Base-by-base conservation (phyloP, 2,329 filamentous ascomycete genomes). In the Scytalidium lignicola region DNA sequence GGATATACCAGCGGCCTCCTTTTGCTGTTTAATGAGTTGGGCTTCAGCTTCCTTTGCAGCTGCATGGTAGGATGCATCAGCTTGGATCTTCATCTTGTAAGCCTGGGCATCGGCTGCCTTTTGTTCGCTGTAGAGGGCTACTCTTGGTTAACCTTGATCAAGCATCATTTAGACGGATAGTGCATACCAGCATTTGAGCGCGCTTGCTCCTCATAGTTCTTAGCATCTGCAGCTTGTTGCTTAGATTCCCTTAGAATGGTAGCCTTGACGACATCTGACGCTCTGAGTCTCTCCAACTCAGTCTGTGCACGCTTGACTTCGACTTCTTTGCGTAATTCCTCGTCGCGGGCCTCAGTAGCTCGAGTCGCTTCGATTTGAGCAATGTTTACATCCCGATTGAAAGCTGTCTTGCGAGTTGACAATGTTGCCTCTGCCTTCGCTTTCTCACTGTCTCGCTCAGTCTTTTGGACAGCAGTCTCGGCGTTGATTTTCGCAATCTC, bases 401-500 rank as follows among this genome's bases (percentile, higher is more conserved):
- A 83, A 46, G 79, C 77, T 1, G 88, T 86, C 67, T 90, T 83
- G 57, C 82, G 78, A 17, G 85, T 88, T 32, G 82, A 79, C 47
- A 95, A 79, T 48, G 83, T 82, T 10, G 88, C 86, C 63, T 93
- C 88, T 41, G 90, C 90, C 43, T 79, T 70, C 2, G 88, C 86
- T 53, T 89, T 88, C 70, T 93, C 88, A 42, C 86, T 84, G 63
- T 92, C 90, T 44, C 88, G 83, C 64, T 92, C 83, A 0, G 89
- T 93, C 72, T 92, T 90, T 52, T 88, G 79, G 1, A 93, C 87
- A 1, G 88, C 88, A 1, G 89, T 95, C 58, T 88, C 82, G 55
- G 88, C 88, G 66, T 91, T 82, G 70, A 95, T 95, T 73, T 90
- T 92, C 58, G 88, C 88, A 40, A 95, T 87, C 62, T 91, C 86